Evolutionary conservation across 805 yeast genomes (phyloP).

Genomic region (Metschnikowia kofuensis): DNA sequence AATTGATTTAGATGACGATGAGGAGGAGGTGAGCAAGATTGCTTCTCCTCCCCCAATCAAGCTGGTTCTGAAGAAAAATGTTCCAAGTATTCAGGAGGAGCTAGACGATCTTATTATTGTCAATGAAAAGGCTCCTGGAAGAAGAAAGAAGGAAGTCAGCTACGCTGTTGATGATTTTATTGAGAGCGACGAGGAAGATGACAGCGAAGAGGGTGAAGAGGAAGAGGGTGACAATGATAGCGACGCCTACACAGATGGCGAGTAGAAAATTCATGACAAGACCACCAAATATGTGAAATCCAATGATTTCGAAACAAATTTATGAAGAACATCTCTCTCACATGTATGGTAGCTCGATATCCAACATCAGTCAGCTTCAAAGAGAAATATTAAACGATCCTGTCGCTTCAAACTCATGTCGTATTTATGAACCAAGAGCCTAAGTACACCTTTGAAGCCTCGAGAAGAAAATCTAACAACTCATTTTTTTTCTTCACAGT

Average conservation of each 20-base stretch:
- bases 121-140: slow-evolving; percentile 10
- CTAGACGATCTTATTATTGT: slow-evolving; percentile 14
- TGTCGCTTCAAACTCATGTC: too few relatives aligned
- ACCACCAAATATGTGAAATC: too few relatives aligned
- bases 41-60: slow-evolving; percentile 3
- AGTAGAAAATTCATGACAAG: not conserved
- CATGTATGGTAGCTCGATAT: too few relatives aligned
- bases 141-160: slow-evolving; percentile 13
- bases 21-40: not conserved
- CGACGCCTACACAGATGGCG: slow-evolving; percentile 8
- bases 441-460: too few relatives aligned
- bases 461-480: too few relatives aligned
- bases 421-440: too few relatives aligned
- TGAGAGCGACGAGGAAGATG: slow-evolving; percentile 10
- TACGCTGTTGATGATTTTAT: slow-evolving; percentile 14
- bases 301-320: too few relatives aligned
- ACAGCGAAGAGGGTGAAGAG: not conserved
- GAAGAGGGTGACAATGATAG: slow-evolving; percentile 8
- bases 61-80: not conserved
- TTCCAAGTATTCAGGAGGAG: slow-evolving; percentile 14
- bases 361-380: too few relatives aligned
- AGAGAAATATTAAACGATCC: too few relatives aligned
- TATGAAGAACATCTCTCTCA: too few relatives aligned
- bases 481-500: too few relatives aligned
- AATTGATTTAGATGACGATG: slow-evolving; percentile 8